Evolutionary conservation across 257 asterid genomes (phyloP), one percentile per base, ranked within the genome.

Genomic region (Salvia splendens): DNA sequence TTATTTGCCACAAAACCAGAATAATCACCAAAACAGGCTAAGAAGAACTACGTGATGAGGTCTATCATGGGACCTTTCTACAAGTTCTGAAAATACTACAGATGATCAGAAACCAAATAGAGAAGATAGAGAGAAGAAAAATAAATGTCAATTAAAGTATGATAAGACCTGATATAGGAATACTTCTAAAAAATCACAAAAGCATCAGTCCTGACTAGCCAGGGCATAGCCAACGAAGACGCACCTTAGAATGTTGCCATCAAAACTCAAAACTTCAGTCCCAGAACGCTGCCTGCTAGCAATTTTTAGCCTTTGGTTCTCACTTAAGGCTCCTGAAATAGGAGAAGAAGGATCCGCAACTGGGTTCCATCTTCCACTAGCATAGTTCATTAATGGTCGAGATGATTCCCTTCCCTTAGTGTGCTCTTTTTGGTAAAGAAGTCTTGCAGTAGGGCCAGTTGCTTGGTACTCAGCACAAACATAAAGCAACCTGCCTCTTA

Each of bases 281-380:
- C 83, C 74, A 77, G 81, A 81, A 24, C 95, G 96, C 72, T 86
- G 95, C 74, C 99, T 87, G 77, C 83, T 86, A 58, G 92, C 95
- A 81, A 94, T 96, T 74, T 91, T 91, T 70, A 94, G 73, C 65
- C 96, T 84, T 72, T 88, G 99, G 75, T 86, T 86, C 77, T 88
- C 99, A 72, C 89, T 83, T 65, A 61, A 81, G 83, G 91, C 92
- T 68, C 95, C 99, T 51, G 97, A 84, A 52, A 94, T 94, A 53
- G 99, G 99, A 78, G 99, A 94, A 72, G 99, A 94, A 74, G 97
- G 96, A 80, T 91, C 99, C 24, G 81, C 80, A 43, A 78, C 87
- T 11, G 99, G 97, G 69, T 89, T 94, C 99, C 99, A 94, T 82
- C 85, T 85, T 72, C 99, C 96, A 78, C 99, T 94, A 28, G 99